These are phyloP conservation scores for Erythrobasidium hasegawianum DNA, from an alignment of 1,284 basidiomycete species.

Conservation along the genomic window DNA sequence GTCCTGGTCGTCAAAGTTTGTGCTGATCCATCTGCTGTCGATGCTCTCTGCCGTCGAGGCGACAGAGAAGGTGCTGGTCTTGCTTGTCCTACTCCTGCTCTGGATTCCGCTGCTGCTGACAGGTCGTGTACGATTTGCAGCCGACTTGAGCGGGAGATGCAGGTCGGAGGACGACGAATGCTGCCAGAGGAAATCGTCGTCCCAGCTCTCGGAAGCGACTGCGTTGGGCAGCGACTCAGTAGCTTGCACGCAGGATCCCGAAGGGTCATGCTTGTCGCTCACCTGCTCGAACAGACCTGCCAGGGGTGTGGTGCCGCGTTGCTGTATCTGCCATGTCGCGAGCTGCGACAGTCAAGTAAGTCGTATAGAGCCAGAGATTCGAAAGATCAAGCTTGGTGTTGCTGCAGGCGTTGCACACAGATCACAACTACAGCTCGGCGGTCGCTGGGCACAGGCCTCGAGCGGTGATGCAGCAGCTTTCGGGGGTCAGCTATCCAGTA, in stretches of 20 bases:
- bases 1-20: slow-evolving; percentile 20
- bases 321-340: too few species aligned
- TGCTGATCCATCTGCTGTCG: not conserved
- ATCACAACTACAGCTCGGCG: too few species aligned
- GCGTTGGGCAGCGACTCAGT: too few species aligned
- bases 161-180: slow-evolving; percentile 30
- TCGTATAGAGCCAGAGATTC: too few species aligned
- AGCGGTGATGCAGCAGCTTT: too few species aligned
- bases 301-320: not conserved
- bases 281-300: slow-evolving; percentile 17
- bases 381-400: too few species aligned
- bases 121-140: not conserved
- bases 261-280: too few species aligned
- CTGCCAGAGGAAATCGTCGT: slow-evolving; percentile 35
- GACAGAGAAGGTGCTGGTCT: slow-evolving; percentile 1
- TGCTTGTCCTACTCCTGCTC: not conserved
- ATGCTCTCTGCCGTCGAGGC: not conserved
- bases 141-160: slow-evolving; percentile 17
- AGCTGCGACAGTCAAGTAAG: too few species aligned
- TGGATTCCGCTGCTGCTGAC: not conserved
- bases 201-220: slow-evolving; percentile 34
- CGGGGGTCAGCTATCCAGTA: too few species aligned
- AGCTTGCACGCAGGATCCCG: too few species aligned
- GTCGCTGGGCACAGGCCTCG: too few species aligned
- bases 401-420: too few species aligned